A percentile compares a stretch with the other conserved stretches of the same genome.
Evolutionary conservation across 352 stramenopile genomes (phyloP).

Genomic region (Thalassiosira hispida): DNA sequence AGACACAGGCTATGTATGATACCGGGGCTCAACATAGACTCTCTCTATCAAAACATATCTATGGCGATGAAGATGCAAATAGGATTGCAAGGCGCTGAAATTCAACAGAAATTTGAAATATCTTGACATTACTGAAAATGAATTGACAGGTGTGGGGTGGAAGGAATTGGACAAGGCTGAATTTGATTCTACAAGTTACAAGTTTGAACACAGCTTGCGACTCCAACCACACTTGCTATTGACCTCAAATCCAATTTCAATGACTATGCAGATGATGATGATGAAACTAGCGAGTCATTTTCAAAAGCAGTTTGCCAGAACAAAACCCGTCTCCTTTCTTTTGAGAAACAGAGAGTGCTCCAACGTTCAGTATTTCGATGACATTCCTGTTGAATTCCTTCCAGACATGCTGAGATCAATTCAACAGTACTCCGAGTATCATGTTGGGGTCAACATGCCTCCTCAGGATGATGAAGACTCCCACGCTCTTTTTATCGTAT

Average conservation of each 20-base stretch:
- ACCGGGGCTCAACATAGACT: too few relatives aligned
- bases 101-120: constrained; percentile 1
- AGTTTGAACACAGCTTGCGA: constrained; percentile 1
- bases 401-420: constrained; percentile 8
- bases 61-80: constrained; percentile 8
- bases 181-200: constrained; percentile 4
- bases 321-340: not conserved
- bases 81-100: not conserved
- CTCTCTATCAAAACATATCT: too few relatives aligned
- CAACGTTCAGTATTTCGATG: not conserved
- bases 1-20: too few relatives aligned
- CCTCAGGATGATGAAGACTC: not conserved
- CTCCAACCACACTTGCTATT: constrained; percentile 2
- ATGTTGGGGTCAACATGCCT: not conserved
- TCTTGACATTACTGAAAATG: not conserved
- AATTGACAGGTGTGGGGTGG: not conserved
- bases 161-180: not conserved
- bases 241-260: too few relatives aligned
- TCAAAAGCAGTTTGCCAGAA: not conserved
- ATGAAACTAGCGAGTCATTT: not conserved
- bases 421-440: constrained; percentile 8
- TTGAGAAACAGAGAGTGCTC: not conserved
- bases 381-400: not conserved
- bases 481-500: not conserved
- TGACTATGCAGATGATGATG: not conserved